phyloP scores from a whole-genome alignment of 1,284 basidiomycete genomes.

The Trametes versicolor region DNA sequence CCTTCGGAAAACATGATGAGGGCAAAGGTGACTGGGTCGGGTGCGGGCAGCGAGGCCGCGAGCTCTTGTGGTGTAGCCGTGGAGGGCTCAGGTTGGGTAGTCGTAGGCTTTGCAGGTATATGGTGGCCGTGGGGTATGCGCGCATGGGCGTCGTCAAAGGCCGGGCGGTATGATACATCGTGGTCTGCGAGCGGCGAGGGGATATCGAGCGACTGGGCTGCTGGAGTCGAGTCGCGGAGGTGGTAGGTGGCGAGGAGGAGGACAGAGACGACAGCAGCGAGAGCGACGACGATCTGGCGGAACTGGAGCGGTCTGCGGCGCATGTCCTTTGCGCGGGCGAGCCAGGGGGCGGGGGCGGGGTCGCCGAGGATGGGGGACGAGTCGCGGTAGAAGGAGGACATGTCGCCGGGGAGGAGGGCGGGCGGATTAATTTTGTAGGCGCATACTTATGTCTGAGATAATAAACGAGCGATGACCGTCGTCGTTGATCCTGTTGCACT shows the following conservation, averaged over 20 bases:
- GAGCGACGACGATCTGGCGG: slow-evolving; percentile 25
- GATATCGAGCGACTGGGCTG: slow-evolving; percentile 9
- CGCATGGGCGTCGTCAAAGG: slow-evolving; percentile 14
- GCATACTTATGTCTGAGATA: too few relatives aligned
- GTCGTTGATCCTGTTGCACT: too few relatives aligned
- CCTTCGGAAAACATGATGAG: slow-evolving; percentile 56
- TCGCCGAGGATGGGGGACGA: slow-evolving; percentile 19
- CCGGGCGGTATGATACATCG: slow-evolving; percentile 8
- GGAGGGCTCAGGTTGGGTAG: slow-evolving; percentile 8
- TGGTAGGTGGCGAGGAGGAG: slow-evolving; percentile 28
- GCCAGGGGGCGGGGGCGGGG: slow-evolving; percentile 26
- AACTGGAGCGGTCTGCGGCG: slow-evolving; percentile 29
- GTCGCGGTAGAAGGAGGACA: slow-evolving; percentile 32
- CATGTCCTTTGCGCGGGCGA: slow-evolving; percentile 24
- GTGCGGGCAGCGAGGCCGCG: background rate
- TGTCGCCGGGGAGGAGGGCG: slow-evolving; percentile 12
- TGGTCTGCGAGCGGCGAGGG: slow-evolving; percentile 9
- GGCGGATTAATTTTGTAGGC: too few relatives aligned
- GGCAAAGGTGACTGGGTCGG: slow-evolving; percentile 52
- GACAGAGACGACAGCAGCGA: slow-evolving; percentile 27
- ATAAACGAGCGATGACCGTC: too few relatives aligned
- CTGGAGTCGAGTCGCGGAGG: slow-evolving; percentile 10
- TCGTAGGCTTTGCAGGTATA: slow-evolving; percentile 11
- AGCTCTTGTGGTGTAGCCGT: background rate
- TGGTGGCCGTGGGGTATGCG: slow-evolving; percentile 23